These are phyloP conservation scores for Colletotrichum sp. DNA, from an alignment of 2,329 filamentous ascomycete species.

Conservation along the genomic window DNA sequence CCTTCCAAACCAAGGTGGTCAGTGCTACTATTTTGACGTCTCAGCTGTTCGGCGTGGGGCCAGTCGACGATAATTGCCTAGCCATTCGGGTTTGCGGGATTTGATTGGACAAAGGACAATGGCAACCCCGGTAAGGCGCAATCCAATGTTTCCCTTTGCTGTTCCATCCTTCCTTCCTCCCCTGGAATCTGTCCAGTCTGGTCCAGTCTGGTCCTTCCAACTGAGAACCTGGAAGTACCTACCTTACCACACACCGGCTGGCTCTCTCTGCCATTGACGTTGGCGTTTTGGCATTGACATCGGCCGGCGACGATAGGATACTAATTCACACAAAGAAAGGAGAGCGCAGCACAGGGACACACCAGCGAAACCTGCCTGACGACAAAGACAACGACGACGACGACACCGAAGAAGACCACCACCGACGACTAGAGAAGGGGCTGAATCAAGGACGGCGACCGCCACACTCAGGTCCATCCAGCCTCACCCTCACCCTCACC, in stretches of 20 bases:
- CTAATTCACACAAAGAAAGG: background rate
- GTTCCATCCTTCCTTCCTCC: background rate
- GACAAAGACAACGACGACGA: background rate
- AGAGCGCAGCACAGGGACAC: background rate
- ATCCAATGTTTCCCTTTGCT: constrained; percentile 16
- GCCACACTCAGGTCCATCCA: background rate
- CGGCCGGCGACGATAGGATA: background rate
- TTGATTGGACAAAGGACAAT: background rate
- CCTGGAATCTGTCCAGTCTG: background rate
- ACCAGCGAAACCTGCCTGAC: background rate
- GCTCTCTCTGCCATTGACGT: constrained; percentile 28
- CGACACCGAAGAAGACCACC: background rate
- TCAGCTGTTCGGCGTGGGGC: constrained; percentile 2
- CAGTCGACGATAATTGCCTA: constrained; percentile 10
- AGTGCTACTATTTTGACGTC: constrained; percentile 21
- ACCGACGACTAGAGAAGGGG: background rate
- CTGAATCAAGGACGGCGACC: background rate
- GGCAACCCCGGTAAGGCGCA: background rate
- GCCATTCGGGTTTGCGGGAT: background rate
- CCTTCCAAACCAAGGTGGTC: background rate
- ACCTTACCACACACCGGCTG: background rate
- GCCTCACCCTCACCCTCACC: background rate
- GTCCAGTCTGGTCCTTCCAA: background rate
- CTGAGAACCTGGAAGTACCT: background rate
- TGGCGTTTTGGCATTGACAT: constrained; percentile 26